Conservation (phyloP, 2,329 filamentous ascomycete species). For the Ophiostoma angusticollis region DNA sequence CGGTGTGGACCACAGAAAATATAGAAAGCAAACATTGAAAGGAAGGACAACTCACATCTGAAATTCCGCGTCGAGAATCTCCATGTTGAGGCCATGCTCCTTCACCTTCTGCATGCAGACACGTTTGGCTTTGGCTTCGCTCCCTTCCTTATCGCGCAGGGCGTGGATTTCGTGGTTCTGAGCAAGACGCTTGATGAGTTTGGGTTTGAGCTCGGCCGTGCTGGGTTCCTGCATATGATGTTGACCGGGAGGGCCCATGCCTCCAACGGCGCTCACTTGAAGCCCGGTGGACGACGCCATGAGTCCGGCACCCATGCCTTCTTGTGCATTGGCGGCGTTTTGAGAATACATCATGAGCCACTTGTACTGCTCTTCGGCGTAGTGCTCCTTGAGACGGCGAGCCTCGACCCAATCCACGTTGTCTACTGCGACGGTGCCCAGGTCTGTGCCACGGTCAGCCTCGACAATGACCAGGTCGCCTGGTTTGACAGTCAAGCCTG, state of each 20-base stretch:
- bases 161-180: constrained; percentile 82
- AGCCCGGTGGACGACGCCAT: constrained; percentile 51
- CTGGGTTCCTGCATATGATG: constrained; percentile 61
- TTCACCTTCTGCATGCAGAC: constrained; percentile 94
- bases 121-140: constrained; percentile 93
- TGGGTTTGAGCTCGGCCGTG: constrained; percentile 73
- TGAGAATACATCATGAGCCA: constrained; percentile 99
- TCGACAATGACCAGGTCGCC: constrained; percentile 96
- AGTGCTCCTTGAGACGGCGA: constrained; percentile 80
- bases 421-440: constrained; percentile 81
- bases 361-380: constrained; percentile 89
- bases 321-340: constrained; percentile 51
- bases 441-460: constrained; percentile 87
- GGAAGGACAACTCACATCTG: constrained; percentile 60
- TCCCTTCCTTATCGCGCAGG: constrained; percentile 88
- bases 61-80: constrained; percentile 96
- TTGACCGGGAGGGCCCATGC: constrained; percentile 63
- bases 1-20: no score
- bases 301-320: constrained; percentile 47
- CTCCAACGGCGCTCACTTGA: constrained; percentile 59
- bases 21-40: not conserved
- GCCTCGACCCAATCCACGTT: constrained; percentile 81
- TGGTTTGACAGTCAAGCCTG: constrained; percentile 75
- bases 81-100: constrained; percentile 86
- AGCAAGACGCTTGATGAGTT: constrained; percentile 90